Evolutionary conservation across 495 filamentous ascomycete species (phyloP).

Genomic region (Xylaria curta): DNA sequence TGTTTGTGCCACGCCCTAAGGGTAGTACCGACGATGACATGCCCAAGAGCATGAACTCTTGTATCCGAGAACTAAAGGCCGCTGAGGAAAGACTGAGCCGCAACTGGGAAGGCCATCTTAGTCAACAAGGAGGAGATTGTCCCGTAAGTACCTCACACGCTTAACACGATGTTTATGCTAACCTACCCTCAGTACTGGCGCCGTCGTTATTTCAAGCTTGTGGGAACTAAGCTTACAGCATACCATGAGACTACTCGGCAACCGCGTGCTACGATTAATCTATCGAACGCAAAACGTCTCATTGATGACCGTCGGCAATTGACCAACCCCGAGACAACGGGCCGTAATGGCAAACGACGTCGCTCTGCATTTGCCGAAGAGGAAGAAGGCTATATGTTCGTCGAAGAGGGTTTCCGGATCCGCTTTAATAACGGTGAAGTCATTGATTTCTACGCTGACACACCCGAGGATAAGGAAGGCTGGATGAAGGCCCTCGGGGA

Average conservation of each 20-base stretch:
- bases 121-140: conserved; percentile 97
- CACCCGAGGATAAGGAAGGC: conserved; percentile 78
- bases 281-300: conserved; percentile 89
- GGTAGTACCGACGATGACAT: conserved; percentile 91
- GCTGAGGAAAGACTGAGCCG: conserved; percentile 76
- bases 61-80: conserved; percentile 88
- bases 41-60: conserved; percentile 97
- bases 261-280: conserved; percentile 94
- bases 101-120: conserved; percentile 85
- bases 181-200: conserved; percentile 82
- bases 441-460: conserved; percentile 98
- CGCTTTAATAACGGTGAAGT: conserved; percentile 97
- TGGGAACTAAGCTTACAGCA: conserved; percentile 88
- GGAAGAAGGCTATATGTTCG: conserved; percentile 99
- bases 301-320: conserved; percentile 92
- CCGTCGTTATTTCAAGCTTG: conserved; percentile 93
- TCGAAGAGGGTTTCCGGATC: conserved; percentile 98
- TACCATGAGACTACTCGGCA: conserved; percentile 96
- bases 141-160: conserved; percentile 69
- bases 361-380: conserved; percentile 97
- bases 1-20: conserved; percentile 93
- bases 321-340: conserved; percentile 76
- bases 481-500: conserved; percentile 95
- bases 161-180: neutral
- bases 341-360: conserved; percentile 76